Base-by-base conservation (phyloP, 495 filamentous ascomycete species). In the Apodospora peruviana region DNA sequence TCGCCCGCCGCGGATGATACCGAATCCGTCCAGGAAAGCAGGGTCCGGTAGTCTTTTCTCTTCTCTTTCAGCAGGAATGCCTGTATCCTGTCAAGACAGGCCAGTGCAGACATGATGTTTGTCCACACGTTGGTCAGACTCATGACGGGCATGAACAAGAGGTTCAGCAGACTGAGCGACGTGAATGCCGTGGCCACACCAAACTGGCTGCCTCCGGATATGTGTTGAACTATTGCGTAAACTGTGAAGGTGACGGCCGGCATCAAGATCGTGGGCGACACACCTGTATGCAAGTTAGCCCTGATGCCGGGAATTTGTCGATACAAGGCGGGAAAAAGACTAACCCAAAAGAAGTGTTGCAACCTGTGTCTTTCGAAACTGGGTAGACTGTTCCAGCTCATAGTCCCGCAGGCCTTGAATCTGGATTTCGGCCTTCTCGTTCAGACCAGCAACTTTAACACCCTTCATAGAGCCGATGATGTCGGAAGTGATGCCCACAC, bases 21-120 rank as follows among this genome's bases (percentile, higher is more conserved):
- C 5, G 36, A n/a, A 21, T 40, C 50, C 10, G 35, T 16, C 5
- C 27, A 29, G 0, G 50, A 27, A 23, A 43, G 23, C 16, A 52
- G 17, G 14, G 37, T 47, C 24, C 50, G 16, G 25, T 52, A 52
- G 32, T 52, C 50, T 40, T 47, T 32, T 20, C 50, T 39, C 40
- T 54, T 54, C 38, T 60, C 64, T 17, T 69, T 69, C 12, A 71
- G 58, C 7, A 84, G 21, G 38, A 48, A 84, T 9, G 67, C 65
- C 47, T 82, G 74, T 21, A 84, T 79, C 2, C 81, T 68, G 16
- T 64, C 55, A 47, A 85, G 81, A 27, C 75, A 80, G 2, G 77
- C 78, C 4, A 79, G 55, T 3, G 74, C 74, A 1, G 72, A 70
- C 17, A 72, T 58, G 27, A 81, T 73, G 14, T 58, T 62, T 49